Evolutionary conservation across 495 filamentous ascomycete genomes (phyloP).

Genomic region (Penicillium fimorum): DNA sequence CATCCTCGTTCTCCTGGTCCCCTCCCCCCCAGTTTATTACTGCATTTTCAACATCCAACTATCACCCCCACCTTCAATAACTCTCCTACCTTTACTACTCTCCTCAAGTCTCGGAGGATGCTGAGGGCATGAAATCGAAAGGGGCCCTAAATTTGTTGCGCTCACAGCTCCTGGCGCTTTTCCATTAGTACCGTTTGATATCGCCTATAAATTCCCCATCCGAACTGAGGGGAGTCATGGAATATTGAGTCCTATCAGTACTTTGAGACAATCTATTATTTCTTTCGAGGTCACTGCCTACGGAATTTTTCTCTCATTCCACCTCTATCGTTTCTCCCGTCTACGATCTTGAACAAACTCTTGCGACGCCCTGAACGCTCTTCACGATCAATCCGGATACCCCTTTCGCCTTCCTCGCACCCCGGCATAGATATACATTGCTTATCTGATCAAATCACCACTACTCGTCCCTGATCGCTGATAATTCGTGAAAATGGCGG

Average conservation of each 20-base stretch:
- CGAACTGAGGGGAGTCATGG: slow-evolving; percentile 31
- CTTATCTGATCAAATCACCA: slow-evolving; percentile 6
- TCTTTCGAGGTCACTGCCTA: slow-evolving; percentile 18
- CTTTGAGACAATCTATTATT: slow-evolving; percentile 23
- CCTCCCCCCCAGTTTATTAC: slow-evolving; percentile 24
- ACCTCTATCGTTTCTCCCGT: slow-evolving; percentile 21
- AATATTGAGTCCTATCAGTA: slow-evolving; percentile 26
- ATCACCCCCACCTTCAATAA: slow-evolving; percentile 14
- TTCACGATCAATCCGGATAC: slow-evolving; percentile 41
- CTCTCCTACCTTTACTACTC: slow-evolving; percentile 13
- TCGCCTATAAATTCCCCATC: slow-evolving; percentile 21
- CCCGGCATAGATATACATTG: slow-evolving; percentile 4
- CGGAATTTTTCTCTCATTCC: slow-evolving; percentile 15
- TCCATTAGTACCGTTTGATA: slow-evolving; percentile 29
- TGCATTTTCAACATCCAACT: slow-evolving; percentile 26
- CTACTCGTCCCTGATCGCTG: slow-evolving; percentile 6
- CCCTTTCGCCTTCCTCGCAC: slow-evolving; percentile 17
- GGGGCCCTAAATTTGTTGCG: slow-evolving; percentile 49
- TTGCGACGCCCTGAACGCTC: slow-evolving; percentile 42
- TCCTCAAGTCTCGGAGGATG: slow-evolving; percentile 33
- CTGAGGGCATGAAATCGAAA: slow-evolving; percentile 49
- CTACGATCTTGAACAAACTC: slow-evolving; percentile 40
- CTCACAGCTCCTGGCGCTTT: slow-evolving; percentile 46
- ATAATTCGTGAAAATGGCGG: slow-evolving; percentile 62
- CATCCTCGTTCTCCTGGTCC: slow-evolving; percentile 22